phyloP scores from a whole-genome alignment of 495 filamentous ascomycete species.

The Annulohypoxylon moriforme region DNA sequence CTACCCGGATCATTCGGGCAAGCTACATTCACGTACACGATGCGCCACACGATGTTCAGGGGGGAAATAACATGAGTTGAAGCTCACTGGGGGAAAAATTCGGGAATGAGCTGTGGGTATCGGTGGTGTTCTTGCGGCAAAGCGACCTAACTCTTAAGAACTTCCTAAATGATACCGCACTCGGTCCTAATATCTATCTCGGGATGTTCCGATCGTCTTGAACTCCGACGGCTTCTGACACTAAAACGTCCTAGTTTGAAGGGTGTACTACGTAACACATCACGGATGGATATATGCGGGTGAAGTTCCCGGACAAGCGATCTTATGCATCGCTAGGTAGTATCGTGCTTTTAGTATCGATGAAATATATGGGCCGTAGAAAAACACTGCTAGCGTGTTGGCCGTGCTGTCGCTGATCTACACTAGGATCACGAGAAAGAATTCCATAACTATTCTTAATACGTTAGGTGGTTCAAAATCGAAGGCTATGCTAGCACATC shows the following conservation, averaged over 20 bases:
- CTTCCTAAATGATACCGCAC: conserved; percentile 2
- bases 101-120: background rate
- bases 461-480: background rate
- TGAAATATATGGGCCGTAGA: background rate
- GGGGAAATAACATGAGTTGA: background rate
- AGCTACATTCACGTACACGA: background rate
- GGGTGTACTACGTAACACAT: background rate
- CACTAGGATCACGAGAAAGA: background rate
- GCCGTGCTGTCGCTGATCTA: conserved; percentile 1
- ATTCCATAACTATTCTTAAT: background rate
- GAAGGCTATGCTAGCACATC: background rate
- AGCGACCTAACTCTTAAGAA: background rate
- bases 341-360: conserved; percentile 13
- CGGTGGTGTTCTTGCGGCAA: background rate
- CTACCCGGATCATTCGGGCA: background rate
- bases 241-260: conserved; percentile 3
- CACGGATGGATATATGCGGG: background rate
- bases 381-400: background rate
- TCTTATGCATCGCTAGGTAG: conserved; percentile 7
- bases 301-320: background rate
- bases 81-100: background rate
- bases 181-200: conserved; percentile 12
- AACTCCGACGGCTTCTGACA: background rate
- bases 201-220: conserved; percentile 5
- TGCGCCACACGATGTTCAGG: background rate